Evolutionary conservation across 2,329 filamentous ascomycete genomes (phyloP).

Genomic region (Neurospora sp.): DNA sequence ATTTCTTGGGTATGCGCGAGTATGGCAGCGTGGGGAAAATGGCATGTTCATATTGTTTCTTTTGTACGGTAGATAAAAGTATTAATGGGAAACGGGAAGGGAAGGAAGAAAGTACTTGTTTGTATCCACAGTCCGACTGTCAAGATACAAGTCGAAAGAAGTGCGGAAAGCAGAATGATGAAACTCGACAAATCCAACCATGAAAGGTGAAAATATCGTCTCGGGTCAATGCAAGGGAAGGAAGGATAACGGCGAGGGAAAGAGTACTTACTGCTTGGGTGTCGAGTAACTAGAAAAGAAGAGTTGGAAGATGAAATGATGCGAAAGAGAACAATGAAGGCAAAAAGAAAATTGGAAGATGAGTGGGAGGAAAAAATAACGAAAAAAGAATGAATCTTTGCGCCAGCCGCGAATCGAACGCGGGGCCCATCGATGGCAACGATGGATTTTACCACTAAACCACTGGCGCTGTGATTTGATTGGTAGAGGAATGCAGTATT

Average conservation of each 20-base stretch:
- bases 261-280: no score
- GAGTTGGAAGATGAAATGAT: background rate
- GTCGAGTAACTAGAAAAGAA: background rate
- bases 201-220: background rate
- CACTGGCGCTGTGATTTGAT: slow-evolving; percentile 21
- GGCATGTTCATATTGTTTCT: background rate
- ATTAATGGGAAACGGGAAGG: background rate
- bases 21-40: background rate
- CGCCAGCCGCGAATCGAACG: slow-evolving; percentile 20
- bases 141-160: background rate
- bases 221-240: background rate
- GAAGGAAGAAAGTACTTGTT: background rate
- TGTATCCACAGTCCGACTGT: background rate
- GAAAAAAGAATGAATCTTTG: background rate
- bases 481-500: rapidly evolving
- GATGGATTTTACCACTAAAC: slow-evolving; percentile 46
- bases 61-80: background rate
- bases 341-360: background rate
- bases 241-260: background rate
- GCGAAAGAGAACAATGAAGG: background rate
- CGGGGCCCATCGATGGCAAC: slow-evolving; percentile 40
- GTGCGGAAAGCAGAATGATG: background rate
- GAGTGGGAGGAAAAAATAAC: background rate
- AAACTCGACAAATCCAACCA: background rate
- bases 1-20: background rate